Evolutionary conservation across 1,284 basidiomycete genomes (phyloP).

Genomic region (Cryptococcus sp.): DNA sequence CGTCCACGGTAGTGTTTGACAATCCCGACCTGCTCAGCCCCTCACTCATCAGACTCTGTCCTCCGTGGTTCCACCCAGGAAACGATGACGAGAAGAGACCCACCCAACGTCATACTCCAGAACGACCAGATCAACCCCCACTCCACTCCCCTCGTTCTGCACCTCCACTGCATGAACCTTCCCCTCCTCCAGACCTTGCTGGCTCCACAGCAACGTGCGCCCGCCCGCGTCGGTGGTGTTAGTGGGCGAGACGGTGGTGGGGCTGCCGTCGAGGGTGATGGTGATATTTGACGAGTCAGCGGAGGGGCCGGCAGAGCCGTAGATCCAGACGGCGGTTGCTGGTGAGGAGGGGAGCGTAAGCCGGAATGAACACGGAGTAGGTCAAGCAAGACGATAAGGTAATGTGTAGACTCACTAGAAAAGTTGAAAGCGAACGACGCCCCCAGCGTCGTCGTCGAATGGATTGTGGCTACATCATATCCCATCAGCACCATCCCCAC

Average conservation of each 20-base stretch:
- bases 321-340: slow-evolving; percentile 37
- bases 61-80: no score
- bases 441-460: slow-evolving; percentile 29
- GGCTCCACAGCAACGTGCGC: slow-evolving; percentile 29
- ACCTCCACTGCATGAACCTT: slow-evolving; percentile 29
- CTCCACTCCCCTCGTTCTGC: slow-evolving; percentile 31
- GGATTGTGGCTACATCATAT: slow-evolving; percentile 34
- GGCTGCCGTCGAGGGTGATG: slow-evolving; percentile 36
- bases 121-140: slow-evolving; percentile 40
- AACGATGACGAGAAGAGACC: slow-evolving; percentile 11
- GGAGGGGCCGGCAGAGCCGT: slow-evolving; percentile 34
- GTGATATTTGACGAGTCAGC: slow-evolving; percentile 27
- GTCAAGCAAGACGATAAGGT: not conserved
- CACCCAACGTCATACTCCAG: slow-evolving; percentile 38
- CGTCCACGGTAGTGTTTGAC: slow-evolving; percentile 45
- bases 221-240: slow-evolving; percentile 16
- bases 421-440: slow-evolving; percentile 37
- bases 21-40: slow-evolving; percentile 28
- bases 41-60: slow-evolving; percentile 1
- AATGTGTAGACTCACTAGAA: no score
- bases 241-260: slow-evolving; percentile 16
- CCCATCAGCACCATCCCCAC: no score
- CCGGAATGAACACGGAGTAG: not conserved
- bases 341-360: slow-evolving; percentile 1
- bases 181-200: slow-evolving; percentile 20